These are phyloP conservation scores for Marchantia paleacea DNA, from an alignment of 225 moss, liverwort and hornwort genomes.

Conservation along the genomic window DNA sequence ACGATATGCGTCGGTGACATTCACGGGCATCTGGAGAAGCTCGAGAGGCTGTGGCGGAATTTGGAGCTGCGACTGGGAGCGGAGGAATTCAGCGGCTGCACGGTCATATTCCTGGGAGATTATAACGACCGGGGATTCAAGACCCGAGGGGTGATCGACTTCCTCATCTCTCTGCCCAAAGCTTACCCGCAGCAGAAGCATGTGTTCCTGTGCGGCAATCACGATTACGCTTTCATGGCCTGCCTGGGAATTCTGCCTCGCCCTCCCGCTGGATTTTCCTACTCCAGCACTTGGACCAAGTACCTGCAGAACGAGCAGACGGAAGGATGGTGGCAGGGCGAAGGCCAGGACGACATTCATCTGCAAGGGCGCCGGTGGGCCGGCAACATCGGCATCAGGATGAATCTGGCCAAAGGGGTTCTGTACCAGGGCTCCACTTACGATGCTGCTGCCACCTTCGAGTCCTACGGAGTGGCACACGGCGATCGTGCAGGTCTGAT, in stretches of 20 bases:
- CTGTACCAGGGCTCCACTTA: constrained; percentile 74
- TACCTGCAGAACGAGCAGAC: constrained; percentile 56
- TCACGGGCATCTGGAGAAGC: constrained; percentile 66
- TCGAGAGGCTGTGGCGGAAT: constrained; percentile 67
- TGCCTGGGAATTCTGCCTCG: constrained; percentile 67
- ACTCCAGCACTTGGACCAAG: constrained; percentile 67
- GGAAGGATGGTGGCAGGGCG: constrained; percentile 93
- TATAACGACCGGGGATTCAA: constrained; percentile 80
- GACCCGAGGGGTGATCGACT: constrained; percentile 63
- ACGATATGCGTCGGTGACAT: constrained; percentile 86
- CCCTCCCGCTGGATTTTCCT: constrained; percentile 38
- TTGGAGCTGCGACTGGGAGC: constrained; percentile 59
- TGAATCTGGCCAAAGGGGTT: constrained; percentile 53
- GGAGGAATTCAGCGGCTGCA: constrained; percentile 36
- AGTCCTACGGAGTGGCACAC: constrained; percentile 82
- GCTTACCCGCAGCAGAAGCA: constrained; percentile 61
- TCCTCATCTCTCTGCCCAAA: constrained; percentile 56
- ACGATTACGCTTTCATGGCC: constrained; percentile 89
- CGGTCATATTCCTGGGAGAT: constrained; percentile 83
- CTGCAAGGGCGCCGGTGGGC: constrained; percentile 90
- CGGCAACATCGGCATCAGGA: constrained; percentile 50
- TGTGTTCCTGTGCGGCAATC: constrained; percentile 85
- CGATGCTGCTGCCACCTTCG: constrained; percentile 76
- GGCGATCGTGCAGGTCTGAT: constrained; percentile 87
- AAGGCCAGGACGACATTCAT: constrained; percentile 73